phyloP scores from a whole-genome alignment of 73 alveolate species.

The Durusdinium trenchii region DNA sequence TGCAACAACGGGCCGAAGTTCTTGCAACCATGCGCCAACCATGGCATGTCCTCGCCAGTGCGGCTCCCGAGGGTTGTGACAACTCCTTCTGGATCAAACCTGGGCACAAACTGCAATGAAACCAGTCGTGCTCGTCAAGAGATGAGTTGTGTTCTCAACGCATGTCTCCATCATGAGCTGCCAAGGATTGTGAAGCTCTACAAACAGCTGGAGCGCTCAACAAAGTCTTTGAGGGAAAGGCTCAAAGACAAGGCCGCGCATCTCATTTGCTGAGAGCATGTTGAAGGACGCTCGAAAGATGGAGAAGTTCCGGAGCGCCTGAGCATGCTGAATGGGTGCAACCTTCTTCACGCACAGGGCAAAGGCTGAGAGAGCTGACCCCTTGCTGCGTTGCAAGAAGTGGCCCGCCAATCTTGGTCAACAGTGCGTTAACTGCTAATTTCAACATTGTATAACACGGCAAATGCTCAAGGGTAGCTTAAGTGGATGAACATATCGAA shows the following conservation, averaged over 20 bases:
- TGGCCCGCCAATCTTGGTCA: slow-evolving; percentile 75
- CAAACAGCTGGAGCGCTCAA: not conserved
- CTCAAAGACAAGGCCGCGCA: slow-evolving; percentile 75
- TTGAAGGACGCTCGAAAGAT: slow-evolving; percentile 86
- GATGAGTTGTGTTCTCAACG: not conserved
- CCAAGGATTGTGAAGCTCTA: not conserved
- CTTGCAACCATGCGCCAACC: not conserved
- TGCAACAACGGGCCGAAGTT: not conserved
- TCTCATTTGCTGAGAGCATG: slow-evolving; percentile 86
- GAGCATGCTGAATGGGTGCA: not conserved
- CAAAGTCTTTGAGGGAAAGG: not conserved
- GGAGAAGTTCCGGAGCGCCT: slow-evolving; percentile 62
- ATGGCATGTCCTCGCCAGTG: slow-evolving; percentile 28
- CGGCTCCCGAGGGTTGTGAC: slow-evolving; percentile 62
- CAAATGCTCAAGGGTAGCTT: too few species aligned
- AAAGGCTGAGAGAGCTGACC: not conserved
- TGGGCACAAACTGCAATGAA: not conserved
- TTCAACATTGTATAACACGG: too few species aligned
- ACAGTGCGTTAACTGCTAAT: too few species aligned
- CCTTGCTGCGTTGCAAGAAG: slow-evolving; percentile 60
- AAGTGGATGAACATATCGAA: not conserved
- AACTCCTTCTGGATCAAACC: slow-evolving; percentile 92
- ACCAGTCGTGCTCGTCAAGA: not conserved
- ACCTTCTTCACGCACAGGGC: not conserved
- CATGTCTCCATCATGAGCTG: not conserved